Evolutionary conservation across 202 grass and related monocot genomes (phyloP), one percentile per base, ranked within the genome.

Genomic region (Schoenoplectus triqueter): DNA sequence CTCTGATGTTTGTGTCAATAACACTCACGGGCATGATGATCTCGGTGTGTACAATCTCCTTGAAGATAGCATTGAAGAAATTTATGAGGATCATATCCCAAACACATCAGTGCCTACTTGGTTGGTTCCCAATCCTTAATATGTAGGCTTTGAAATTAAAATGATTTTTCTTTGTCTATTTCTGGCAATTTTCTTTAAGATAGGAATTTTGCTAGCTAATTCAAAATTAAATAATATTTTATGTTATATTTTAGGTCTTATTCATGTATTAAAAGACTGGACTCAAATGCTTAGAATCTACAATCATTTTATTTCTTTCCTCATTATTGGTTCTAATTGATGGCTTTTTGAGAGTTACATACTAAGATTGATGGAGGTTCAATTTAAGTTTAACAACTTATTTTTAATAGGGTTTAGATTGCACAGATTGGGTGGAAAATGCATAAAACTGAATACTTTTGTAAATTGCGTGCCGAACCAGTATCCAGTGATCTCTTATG

Each of bases 41-140:
- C 62, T 22, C 20, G 61, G 61, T 7, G 63, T 65, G 20, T 65
- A 65, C 63, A 65, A 65, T 31, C 63, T 65, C n/a, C 2, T 31
- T 10, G 20, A 65, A 22, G 5, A 22, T 8, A 65, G 5, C 7
- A 22, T 22, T 0, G 63, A 65, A 10, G 9, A 22, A 6, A 10
- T 65, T 65, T 65, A 65, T 9, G 18, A 65, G n/a, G 19, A 65
- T 0, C 8, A 31, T 31, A 66, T 66, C 7, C 21, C 19, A 11
- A 66, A 2, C 7, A 10, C 21, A 21, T 66, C 20, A 2, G 2
- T 66, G 21, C 64, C 64, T 66, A 31, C 21, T 66, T 65, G 63
- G 63, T 17, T 65, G 40, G 41, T 69, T 42, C 41, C 66, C 39
- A 69, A 69, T 40, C 66, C 66, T 69, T 70, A 70, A 70, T 70